Evolutionary conservation across 2,329 filamentous ascomycete species (phyloP).

Genomic region (Hysterium pulicare): DNA sequence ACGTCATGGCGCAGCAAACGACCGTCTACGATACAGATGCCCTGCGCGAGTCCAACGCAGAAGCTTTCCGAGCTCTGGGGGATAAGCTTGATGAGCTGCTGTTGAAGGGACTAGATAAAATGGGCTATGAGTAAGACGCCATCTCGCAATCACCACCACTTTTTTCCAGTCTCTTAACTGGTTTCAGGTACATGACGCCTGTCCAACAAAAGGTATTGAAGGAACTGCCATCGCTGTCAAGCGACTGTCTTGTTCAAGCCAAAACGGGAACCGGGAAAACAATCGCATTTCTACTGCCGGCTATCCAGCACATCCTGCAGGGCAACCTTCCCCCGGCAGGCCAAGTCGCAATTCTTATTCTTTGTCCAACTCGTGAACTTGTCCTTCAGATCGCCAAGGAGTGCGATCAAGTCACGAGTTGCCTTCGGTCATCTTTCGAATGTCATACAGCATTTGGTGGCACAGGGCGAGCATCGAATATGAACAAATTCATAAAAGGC

Average conservation of each 20-base stretch:
- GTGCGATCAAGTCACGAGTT: slow-evolving; percentile 42
- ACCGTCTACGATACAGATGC: background rate
- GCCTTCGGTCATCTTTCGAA: slow-evolving; percentile 36
- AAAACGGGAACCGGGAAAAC: slow-evolving; percentile 53
- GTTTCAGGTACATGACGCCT: slow-evolving; percentile 46
- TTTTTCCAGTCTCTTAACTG: slow-evolving; percentile 9
- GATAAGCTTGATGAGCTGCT: slow-evolving; percentile 24
- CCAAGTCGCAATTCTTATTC: slow-evolving; percentile 45
- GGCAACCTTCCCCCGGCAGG: slow-evolving; percentile 29
- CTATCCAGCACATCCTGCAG: slow-evolving; percentile 44
- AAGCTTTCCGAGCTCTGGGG: slow-evolving; percentile 17
- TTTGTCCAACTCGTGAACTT: slow-evolving; percentile 49
- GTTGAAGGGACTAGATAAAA: slow-evolving; percentile 30
- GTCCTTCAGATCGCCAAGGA: slow-evolving; percentile 50
- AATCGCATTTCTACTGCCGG: slow-evolving; percentile 47
- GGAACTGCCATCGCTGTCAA: slow-evolving; percentile 47
- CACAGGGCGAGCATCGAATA: slow-evolving; percentile 29
- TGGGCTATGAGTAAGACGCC: slow-evolving; percentile 35
- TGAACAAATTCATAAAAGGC: slow-evolving; percentile 33
- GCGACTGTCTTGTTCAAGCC: slow-evolving; percentile 54
- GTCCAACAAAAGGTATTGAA: slow-evolving; percentile 54
- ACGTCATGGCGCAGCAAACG: background rate
- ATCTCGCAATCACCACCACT: background rate
- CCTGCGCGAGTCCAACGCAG: slow-evolving; percentile 2
- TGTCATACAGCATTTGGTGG: slow-evolving; percentile 47